Base-by-base conservation (phyloP, 2,329 filamentous ascomycete genomes). In the Penicillium sumatraense region DNA sequence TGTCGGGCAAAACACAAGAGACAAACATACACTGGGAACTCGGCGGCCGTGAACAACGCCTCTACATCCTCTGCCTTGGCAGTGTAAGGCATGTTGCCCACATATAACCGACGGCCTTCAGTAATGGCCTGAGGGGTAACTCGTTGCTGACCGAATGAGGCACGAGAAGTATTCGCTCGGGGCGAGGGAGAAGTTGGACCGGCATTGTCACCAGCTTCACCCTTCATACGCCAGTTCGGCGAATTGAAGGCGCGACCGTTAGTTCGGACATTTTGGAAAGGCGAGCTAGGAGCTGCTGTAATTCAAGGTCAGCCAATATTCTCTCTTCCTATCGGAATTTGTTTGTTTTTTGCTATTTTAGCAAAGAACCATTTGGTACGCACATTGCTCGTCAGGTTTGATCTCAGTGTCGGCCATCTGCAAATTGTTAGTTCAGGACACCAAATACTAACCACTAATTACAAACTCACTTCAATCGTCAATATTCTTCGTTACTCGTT, bases 1-100 rank as follows among this genome's bases (percentile, higher is more conserved):
- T 29, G 11, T 29, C 14, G 14, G 5, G n/a, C 33, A 36, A 8
- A 33, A 11, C 26, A 29, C 26, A 29, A 11, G 6, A 29, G 1
- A 29, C 24, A 59, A 54, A 50, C 67, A 53, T 74, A 75, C 71
- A 74, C 71, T 47, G 67, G 40, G 51, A 72, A 74, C 44, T 68
- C 64, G 26, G 72, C 73, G 20, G 74, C 72, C 20, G 69, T 67
- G 65, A 84, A 82, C 35, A 84, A 67, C 10, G 68, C 66, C 62
- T 79, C 72, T 41, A 84, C 75, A 66, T 84, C 81, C 56, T 78
- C 71, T 44, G 72, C 68, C 63, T 81, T 80, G n/a, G 81, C 81
- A 48, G 77, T 77, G 63, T 84, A 84, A 1, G 80, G 78, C 66
- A 84, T 73, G 58, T 83, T 84, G 53, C 82, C 82, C 11, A 85